phyloP scores from a whole-genome alignment of 1,284 basidiomycete species.

The Cutaneotrichosporon curvatum region DNA sequence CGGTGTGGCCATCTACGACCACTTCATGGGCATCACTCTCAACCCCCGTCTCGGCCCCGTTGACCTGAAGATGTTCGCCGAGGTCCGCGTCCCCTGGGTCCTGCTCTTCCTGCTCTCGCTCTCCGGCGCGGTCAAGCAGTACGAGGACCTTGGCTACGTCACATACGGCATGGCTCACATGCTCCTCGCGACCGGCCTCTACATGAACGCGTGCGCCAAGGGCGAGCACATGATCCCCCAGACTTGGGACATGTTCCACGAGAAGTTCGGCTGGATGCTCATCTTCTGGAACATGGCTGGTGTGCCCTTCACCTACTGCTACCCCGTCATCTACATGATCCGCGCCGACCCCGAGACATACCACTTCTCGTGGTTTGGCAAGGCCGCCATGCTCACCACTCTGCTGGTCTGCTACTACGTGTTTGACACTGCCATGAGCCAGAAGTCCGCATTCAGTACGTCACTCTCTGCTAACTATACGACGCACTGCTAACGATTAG shows the following conservation, averaged over 20 bases:
- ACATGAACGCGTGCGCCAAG: slow-evolving; percentile 92
- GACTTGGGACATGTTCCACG: slow-evolving; percentile 98
- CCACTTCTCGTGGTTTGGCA: slow-evolving; percentile 62
- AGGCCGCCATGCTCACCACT: slow-evolving; percentile 48
- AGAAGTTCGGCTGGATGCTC: slow-evolving; percentile 92
- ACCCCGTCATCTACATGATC: slow-evolving; percentile 97
- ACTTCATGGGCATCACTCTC: slow-evolving; percentile 91
- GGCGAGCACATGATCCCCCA: slow-evolving; percentile 97
- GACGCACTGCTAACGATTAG: too few species aligned
- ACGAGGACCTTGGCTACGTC: slow-evolving; percentile 83
- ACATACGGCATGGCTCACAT: slow-evolving; percentile 98
- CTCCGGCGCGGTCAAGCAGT: slow-evolving; percentile 91
- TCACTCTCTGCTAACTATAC: too few species aligned
- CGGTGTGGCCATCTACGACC: slow-evolving; percentile 86
- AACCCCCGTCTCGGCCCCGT: slow-evolving; percentile 91
- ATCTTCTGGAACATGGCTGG: slow-evolving; percentile 99
- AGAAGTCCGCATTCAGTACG: slow-evolving; percentile 98
- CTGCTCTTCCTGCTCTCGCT: slow-evolving; percentile 89
- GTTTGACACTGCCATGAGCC: slow-evolving; percentile 90
- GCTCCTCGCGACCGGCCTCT: slow-evolving; percentile 90
- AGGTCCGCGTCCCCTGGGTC: slow-evolving; percentile 96
- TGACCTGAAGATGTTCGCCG: slow-evolving; percentile 99
- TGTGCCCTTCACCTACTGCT: slow-evolving; percentile 71
- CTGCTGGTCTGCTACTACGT: slow-evolving; percentile 78
- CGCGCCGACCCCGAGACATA: slow-evolving; percentile 85